These are phyloP conservation scores for Fulvia fulva DNA, from an alignment of 2,329 filamentous ascomycete genomes.

Conservation along the genomic window DNA sequence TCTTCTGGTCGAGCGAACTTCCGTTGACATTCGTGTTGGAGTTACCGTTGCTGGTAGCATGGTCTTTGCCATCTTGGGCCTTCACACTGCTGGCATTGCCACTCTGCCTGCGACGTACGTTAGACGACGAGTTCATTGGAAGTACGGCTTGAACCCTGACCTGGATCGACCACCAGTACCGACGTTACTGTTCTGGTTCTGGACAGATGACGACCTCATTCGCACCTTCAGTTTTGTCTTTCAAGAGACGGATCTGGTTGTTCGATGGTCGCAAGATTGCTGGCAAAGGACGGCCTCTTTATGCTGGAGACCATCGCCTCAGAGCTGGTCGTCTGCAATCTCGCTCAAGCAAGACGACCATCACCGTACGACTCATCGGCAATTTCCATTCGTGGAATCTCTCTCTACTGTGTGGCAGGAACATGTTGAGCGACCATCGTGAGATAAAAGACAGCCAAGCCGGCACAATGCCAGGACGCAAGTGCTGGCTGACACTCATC, in stretches of 20 bases:
- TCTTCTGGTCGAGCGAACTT: neutral
- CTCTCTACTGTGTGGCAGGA: slow-evolving; percentile 6
- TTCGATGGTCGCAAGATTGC: neutral
- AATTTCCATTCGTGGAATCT: neutral
- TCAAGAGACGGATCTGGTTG: neutral
- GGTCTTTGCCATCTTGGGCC: neutral
- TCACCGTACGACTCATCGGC: slow-evolving; percentile 6
- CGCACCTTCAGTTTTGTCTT: neutral
- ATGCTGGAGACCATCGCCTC: neutral
- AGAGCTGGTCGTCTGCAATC: neutral
- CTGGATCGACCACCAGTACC: slow-evolving; percentile 1
- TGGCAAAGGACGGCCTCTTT: neutral
- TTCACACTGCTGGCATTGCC: neutral
- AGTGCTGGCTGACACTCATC: neutral
- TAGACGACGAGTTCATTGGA: neutral
- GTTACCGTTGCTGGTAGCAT: neutral
- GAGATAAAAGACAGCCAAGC: slow-evolving; percentile 1
- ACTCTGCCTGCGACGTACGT: neutral
- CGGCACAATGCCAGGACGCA: neutral
- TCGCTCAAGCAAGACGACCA: neutral
- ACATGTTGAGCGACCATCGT: slow-evolving; percentile 15
- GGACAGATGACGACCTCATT: slow-evolving; percentile 10
- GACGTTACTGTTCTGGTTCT: slow-evolving; percentile 3
- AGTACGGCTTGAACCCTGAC: neutral
- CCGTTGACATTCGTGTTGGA: neutral